Evolutionary conservation across 768 basidiomycete genomes (phyloP).

Genomic region (Lactarius quietus): DNA sequence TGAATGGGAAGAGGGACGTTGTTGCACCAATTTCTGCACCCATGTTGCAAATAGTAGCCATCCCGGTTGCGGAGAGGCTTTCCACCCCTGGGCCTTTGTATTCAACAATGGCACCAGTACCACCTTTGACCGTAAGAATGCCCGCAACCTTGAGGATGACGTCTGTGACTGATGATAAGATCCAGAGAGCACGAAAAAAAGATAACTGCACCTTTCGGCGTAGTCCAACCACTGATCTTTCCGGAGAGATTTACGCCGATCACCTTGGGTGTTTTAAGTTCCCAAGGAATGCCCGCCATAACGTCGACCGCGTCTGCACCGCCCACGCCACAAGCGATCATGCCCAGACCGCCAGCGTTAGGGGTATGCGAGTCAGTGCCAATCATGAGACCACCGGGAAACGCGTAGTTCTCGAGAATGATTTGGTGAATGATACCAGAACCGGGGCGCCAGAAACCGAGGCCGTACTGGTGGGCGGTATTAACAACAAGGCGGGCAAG

Average conservation of each 20-base stretch:
- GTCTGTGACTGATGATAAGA: conserved; percentile 46
- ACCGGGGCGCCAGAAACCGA: conserved; percentile 99
- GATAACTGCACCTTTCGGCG: conserved; percentile 75
- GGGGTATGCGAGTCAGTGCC: conserved; percentile 99
- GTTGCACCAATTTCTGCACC: conserved; percentile 99
- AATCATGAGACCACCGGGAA: conserved; percentile 99
- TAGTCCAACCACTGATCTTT: conserved; percentile 94
- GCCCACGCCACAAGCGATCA: conserved; percentile 99
- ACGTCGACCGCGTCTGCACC: conserved; percentile 99
- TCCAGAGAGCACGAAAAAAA: neutral
- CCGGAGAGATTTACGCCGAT: conserved; percentile 97
- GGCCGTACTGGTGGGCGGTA: conserved; percentile 66
- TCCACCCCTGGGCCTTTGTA: conserved; percentile 95
- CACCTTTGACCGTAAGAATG: conserved; percentile 98
- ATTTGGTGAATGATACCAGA: conserved; percentile 99
- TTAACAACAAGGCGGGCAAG: conserved; percentile 9
- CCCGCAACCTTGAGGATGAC: conserved; percentile 99
- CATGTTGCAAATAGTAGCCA: conserved; percentile 99
- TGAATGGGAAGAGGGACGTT: conserved; percentile 98
- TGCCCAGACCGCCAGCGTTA: conserved; percentile 98
- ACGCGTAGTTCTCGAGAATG: conserved; percentile 98
- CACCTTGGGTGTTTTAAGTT: conserved; percentile 98
- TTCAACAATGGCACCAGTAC: conserved; percentile 98
- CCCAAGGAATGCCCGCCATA: conserved; percentile 98
- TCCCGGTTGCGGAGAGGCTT: conserved; percentile 95